Base-by-base conservation (phyloP, 306 rosid species). In the Psophocarpus tetragonolobus region DNA sequence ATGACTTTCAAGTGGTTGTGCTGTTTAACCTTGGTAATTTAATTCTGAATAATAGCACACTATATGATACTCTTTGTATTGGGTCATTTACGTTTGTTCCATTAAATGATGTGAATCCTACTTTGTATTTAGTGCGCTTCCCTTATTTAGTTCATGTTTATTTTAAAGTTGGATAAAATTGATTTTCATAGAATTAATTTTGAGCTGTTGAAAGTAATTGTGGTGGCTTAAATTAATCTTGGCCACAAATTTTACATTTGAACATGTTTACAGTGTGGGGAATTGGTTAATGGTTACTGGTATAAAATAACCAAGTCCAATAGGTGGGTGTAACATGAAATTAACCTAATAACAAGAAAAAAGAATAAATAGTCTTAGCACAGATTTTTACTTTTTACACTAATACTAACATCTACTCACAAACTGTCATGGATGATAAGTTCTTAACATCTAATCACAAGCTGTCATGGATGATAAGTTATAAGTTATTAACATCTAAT, bases 1-100 rank as follows among this genome's bases (percentile, higher is more conserved):
- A 26, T n/a, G 75, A 64, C 67, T 57, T 38, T 33, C 68, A 80
- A 71, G 47, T 33, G 30, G 23, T 17, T 60, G 35, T 50, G 45
- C 36, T 48, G 14, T 64, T 51, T 47, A 41, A 41, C 12, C 26
- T 15, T 30, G 4, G 17, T 58, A 27, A 3, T 58, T 62, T 18
- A 63, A 8, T 63, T 17, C 4, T 17, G 29, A 33, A 17, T 33
- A 47, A 18, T 35, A 17, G 27, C 47, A 63, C 44, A 32, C 29
- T 61, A n/a, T 17, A 62, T 32, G 3, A 32, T 26, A 32, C 44
- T 61, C 41, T 32, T 61, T n/a, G 68, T 62, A 32, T 30, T 62
- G 13, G 44, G 13, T 32, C 5, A 32, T 23, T 54, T 12, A 58
- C 13, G 20, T 29, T 27, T 27, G 18, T 13, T 27, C 20, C 20